Conservation (phyloP, 305 asterid genomes). For the Stenogyne calaminthoides region DNA sequence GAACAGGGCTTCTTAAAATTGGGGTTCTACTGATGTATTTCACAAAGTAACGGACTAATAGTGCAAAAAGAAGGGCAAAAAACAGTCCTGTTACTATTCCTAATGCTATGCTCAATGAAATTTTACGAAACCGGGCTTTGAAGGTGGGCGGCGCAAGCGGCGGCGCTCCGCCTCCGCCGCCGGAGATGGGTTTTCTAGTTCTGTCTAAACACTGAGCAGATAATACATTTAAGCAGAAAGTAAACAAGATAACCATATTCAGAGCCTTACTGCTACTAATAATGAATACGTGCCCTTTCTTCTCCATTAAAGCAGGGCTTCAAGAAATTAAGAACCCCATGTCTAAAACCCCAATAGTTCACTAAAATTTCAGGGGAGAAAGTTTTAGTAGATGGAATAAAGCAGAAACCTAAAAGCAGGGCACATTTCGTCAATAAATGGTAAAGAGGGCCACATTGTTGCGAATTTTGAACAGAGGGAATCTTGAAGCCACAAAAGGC, state of each 20-base stretch:
- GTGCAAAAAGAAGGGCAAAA: slow-evolving; percentile 59
- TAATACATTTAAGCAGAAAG: slow-evolving; percentile 39
- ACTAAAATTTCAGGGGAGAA: not conserved
- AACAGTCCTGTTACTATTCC: slow-evolving; percentile 69
- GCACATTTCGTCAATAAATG: slow-evolving; percentile 34
- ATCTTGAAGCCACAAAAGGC: slow-evolving; percentile 43
- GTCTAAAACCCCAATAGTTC: not conserved
- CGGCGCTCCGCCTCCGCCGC: slow-evolving; percentile 37
- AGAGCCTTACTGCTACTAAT: slow-evolving; percentile 29
- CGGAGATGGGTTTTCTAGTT: slow-evolving; percentile 33
- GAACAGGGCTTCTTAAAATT: slow-evolving; percentile 63
- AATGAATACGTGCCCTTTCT: slow-evolving; percentile 22
- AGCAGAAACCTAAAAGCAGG: slow-evolving; percentile 30
- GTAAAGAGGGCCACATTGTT: slow-evolving; percentile 23
- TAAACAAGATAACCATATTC: slow-evolving; percentile 34
- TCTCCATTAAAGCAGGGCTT: slow-evolving; percentile 42
- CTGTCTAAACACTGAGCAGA: slow-evolving; percentile 58
- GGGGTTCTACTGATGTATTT: slow-evolving; percentile 73
- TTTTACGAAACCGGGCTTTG: slow-evolving; percentile 44
- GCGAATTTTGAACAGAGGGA: slow-evolving; percentile 26
- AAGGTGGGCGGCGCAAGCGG: slow-evolving; percentile 21
- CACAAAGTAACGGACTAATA: slow-evolving; percentile 56
- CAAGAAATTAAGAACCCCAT: slow-evolving; percentile 30
- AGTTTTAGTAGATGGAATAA: slow-evolving; percentile 21
- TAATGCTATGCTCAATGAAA: slow-evolving; percentile 56